phyloP scores from a whole-genome alignment of 2,329 filamentous ascomycete species.

The Aspergillus luchuensis region DNA sequence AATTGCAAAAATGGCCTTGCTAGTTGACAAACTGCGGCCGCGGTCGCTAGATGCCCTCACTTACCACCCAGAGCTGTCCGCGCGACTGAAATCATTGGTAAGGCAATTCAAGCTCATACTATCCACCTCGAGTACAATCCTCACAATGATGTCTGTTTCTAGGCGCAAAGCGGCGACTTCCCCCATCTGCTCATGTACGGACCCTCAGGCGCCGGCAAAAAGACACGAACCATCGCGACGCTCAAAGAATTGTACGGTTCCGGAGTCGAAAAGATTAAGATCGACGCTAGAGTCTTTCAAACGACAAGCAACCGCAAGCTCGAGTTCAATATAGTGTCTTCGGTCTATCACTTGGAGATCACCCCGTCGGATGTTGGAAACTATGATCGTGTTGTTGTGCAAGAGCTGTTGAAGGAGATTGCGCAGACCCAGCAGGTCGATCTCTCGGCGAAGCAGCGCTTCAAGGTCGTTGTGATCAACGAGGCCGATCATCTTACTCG shows the following conservation, averaged over 20 bases:
- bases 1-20: constrained; percentile 57
- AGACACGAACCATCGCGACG: constrained; percentile 93
- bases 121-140: background rate
- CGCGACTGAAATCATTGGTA: constrained; percentile 83
- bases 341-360: constrained; percentile 97
- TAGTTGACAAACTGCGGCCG: constrained; percentile 65
- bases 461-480: constrained; percentile 99
- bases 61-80: constrained; percentile 87
- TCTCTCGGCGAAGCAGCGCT: constrained; percentile 80
- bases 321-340: constrained; percentile 98
- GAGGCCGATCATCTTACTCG: constrained; percentile 92
- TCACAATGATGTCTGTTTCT: constrained; percentile 18
- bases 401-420: constrained; percentile 95
- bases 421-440: constrained; percentile 99
- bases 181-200: constrained; percentile 97
- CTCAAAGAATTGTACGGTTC: constrained; percentile 93
- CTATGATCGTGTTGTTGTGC: constrained; percentile 93
- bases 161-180: constrained; percentile 97
- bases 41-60: constrained; percentile 62
- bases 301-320: constrained; percentile 95
- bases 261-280: constrained; percentile 99
- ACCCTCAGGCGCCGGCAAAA: constrained; percentile 94
- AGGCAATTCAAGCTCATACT: constrained; percentile 9
- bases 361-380: constrained; percentile 95
- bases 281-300: constrained; percentile 95